Percentiles rank a stretch among this genome's conserved stretches.
Conservation (phyloP, 2,329 filamentous ascomycete genomes). For the Exophiala aquamarina region DNA sequence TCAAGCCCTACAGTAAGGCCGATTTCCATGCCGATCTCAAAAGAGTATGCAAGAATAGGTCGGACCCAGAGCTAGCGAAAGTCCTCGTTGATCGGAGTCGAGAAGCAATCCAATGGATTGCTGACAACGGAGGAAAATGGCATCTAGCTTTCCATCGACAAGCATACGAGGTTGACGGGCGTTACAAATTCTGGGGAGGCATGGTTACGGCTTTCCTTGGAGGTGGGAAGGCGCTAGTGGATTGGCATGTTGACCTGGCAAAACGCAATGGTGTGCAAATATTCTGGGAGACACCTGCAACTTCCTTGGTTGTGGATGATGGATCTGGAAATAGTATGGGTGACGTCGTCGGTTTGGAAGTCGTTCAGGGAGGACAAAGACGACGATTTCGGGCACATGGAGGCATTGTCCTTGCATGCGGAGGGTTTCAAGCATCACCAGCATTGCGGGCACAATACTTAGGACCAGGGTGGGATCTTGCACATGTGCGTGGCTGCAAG, state of each 20-base stretch:
- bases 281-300: slow-evolving; percentile 48
- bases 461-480: slow-evolving; percentile 63
- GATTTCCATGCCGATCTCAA: slow-evolving; percentile 59
- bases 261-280: slow-evolving; percentile 43
- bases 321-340: slow-evolving; percentile 44
- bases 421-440: slow-evolving; percentile 65
- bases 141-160: slow-evolving; percentile 65
- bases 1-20: slow-evolving; percentile 55
- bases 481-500: slow-evolving; percentile 62
- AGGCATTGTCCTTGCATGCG: slow-evolving; percentile 57
- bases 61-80: slow-evolving; percentile 50
- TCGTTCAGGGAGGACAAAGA: slow-evolving; percentile 23
- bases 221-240: slow-evolving; percentile 60
- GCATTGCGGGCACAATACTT: slow-evolving; percentile 56
- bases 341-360: slow-evolving; percentile 15
- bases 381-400: slow-evolving; percentile 22
- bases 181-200: slow-evolving; percentile 67
- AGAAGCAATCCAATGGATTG: slow-evolving; percentile 56
- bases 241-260: slow-evolving; percentile 49
- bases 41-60: slow-evolving; percentile 56
- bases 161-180: slow-evolving; percentile 62
- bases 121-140: slow-evolving; percentile 55
- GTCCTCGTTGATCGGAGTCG: slow-evolving; percentile 55
- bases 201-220: slow-evolving; percentile 59
- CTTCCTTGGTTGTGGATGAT: slow-evolving; percentile 38